phyloP scores from a whole-genome alignment of 768 basidiomycete species.

The Artomyces pyxidatus region DNA sequence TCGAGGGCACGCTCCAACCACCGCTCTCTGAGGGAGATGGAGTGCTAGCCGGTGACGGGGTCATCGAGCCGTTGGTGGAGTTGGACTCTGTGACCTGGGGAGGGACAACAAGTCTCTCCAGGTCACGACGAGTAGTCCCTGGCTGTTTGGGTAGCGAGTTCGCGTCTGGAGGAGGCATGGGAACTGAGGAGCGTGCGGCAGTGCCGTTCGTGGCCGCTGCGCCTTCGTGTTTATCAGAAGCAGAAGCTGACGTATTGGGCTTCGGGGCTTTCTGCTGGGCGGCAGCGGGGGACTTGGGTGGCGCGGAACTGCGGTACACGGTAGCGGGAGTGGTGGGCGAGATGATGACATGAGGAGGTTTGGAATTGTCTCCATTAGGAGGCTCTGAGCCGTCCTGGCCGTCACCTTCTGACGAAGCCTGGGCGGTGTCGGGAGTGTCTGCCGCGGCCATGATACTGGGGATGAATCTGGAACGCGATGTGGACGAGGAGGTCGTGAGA shows the following conservation, averaged over 20 bases:
- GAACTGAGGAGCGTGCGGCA: conserved; percentile 25
- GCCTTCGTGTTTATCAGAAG: neutral
- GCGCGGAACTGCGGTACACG: neutral
- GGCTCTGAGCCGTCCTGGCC: conserved; percentile 53
- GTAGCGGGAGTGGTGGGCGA: neutral
- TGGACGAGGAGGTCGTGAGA: conserved; percentile 16
- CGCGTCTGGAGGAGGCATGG: conserved; percentile 45
- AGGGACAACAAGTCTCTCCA: conserved; percentile 28
- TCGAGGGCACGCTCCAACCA: conserved; percentile 54
- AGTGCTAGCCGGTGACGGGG: conserved; percentile 31
- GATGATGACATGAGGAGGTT: neutral
- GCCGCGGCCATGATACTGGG: conserved; percentile 33
- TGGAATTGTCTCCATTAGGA: conserved; percentile 27
- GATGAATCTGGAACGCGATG: conserved; percentile 18
- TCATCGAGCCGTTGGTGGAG: conserved; percentile 34
- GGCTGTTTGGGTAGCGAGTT: conserved; percentile 42
- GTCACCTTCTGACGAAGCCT: conserved; percentile 40
- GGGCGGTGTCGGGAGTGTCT: conserved; percentile 44
- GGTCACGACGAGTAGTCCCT: conserved; percentile 36
- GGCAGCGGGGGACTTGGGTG: neutral
- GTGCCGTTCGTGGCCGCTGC: conserved; percentile 13
- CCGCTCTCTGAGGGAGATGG: conserved; percentile 53
- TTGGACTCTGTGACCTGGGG: conserved; percentile 21
- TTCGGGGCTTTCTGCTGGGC: neutral
- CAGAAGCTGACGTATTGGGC: neutral